phyloP scores from a whole-genome alignment of 257 asterid species.

The Petunia axillaris region DNA sequence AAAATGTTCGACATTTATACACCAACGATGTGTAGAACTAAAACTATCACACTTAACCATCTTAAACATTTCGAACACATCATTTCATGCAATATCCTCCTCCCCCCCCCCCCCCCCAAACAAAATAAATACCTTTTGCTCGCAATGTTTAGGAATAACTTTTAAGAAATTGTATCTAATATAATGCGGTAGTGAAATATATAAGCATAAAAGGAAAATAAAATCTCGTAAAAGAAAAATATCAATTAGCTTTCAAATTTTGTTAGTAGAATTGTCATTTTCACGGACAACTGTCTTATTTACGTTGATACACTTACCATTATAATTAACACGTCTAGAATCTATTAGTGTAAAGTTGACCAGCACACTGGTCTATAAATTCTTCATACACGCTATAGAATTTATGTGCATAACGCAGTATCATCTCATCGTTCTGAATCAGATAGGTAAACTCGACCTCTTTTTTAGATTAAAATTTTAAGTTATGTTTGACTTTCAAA shows the following conservation, averaged over 20 bases:
- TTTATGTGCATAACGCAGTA: neutral
- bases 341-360: neutral
- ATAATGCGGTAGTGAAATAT: neutral
- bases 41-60: neutral
- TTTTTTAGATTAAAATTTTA: neutral
- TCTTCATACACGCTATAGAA: neutral
- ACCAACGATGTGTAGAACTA: too few species aligned
- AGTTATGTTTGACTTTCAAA: neutral
- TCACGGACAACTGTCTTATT: too few species aligned
- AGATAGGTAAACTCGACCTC: neutral
- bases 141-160: neutral
- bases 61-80: too few species aligned
- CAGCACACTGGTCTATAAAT: neutral
- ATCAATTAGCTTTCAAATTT: neutral
- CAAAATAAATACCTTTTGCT: neutral
- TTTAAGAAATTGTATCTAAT: neutral
- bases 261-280: neutral
- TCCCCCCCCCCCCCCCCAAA: neutral
- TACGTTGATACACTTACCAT: neutral
- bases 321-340: neutral
- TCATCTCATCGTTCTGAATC: neutral
- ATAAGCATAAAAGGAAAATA: neutral
- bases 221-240: neutral
- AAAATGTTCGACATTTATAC: too few species aligned
- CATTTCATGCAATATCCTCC: neutral